A percentile compares a stretch with the other conserved stretches of the same genome.
Conservation (phyloP, 2,329 filamentous ascomycete genomes). For the Beauveria medogensis region DNA sequence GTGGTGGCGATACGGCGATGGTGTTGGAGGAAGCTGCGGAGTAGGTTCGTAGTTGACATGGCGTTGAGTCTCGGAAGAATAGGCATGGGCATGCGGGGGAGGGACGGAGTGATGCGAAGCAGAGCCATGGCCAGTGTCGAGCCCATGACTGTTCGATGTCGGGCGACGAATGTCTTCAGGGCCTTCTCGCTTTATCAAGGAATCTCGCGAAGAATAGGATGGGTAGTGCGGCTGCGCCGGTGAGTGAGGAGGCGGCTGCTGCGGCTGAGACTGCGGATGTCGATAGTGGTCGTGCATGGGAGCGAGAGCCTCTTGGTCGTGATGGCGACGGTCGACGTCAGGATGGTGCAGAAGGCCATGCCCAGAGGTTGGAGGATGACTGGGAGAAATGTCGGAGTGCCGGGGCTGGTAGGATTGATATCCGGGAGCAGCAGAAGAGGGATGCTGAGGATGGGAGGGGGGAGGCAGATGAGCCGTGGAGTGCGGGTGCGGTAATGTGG, state of each 20-base stretch:
- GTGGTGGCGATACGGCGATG: constrained; percentile 34
- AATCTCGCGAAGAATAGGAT: constrained; percentile 40
- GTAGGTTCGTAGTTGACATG: constrained; percentile 47
- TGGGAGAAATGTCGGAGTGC: constrained; percentile 13
- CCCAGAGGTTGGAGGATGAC: constrained; percentile 16
- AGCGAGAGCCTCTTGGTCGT: constrained; percentile 48
- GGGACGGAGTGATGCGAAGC: constrained; percentile 23
- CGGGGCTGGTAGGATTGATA: constrained; percentile 23
- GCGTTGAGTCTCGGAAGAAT: constrained; percentile 39
- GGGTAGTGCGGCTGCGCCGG: constrained; percentile 37
- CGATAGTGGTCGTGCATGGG: constrained; percentile 46
- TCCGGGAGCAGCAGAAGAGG: background rate
- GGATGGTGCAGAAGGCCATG: constrained; percentile 26
- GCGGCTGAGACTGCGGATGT: constrained; percentile 18
- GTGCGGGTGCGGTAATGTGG: constrained; percentile 13
- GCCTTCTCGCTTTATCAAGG: constrained; percentile 49
- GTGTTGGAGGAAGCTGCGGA: constrained; percentile 36
- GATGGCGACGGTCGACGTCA: constrained; percentile 46
- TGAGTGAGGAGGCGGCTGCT: constrained; percentile 29
- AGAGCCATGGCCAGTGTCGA: constrained; percentile 24
- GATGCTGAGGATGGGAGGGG: constrained; percentile 33
- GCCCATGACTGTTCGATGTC: constrained; percentile 42
- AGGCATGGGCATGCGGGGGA: constrained; percentile 21
- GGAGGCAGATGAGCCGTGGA: constrained; percentile 22
- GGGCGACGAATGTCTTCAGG: constrained; percentile 43